These are phyloP conservation scores for Aeschynomene evenia DNA, from an alignment of 306 rosid genomes.

Conservation along the genomic window DNA sequence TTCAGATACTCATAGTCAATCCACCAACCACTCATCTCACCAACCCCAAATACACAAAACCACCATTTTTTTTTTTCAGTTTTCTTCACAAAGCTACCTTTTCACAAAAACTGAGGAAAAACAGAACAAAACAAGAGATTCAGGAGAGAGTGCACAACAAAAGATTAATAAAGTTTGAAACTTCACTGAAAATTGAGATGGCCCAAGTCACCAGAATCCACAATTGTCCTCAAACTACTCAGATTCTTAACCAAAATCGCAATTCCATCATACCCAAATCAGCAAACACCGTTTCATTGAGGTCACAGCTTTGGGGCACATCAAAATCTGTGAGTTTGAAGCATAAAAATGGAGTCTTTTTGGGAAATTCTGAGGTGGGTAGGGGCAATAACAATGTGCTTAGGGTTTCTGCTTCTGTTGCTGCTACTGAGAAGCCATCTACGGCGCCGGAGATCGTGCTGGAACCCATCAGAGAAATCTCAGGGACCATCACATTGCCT, in stretches of 20 bases:
- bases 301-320: slow-evolving; percentile 48
- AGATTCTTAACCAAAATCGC: slow-evolving; percentile 43
- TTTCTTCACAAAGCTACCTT: not conserved
- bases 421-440: slow-evolving; percentile 74
- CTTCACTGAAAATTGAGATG: slow-evolving; percentile 41
- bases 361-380: slow-evolving; percentile 35
- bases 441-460: slow-evolving; percentile 80
- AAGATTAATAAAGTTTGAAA: slow-evolving; percentile 17
- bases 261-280: slow-evolving; percentile 58
- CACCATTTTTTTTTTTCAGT: not conserved
- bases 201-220: slow-evolving; percentile 71
- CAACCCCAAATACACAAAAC: slow-evolving; percentile 34
- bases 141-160: not conserved
- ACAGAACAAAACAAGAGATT: not conserved
- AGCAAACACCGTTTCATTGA: slow-evolving; percentile 46
- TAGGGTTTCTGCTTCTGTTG: slow-evolving; percentile 63
- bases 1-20: slow-evolving; percentile 27
- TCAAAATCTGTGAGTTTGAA: slow-evolving; percentile 50
- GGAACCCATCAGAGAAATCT: slow-evolving; percentile 86
- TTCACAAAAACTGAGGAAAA: not conserved
- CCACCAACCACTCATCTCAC: slow-evolving; percentile 43
- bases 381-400: slow-evolving; percentile 5
- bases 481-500: slow-evolving; percentile 82
- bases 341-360: slow-evolving; percentile 32
- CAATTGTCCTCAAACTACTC: slow-evolving; percentile 57